phyloP scores from a whole-genome alignment of 257 asterid genomes.

The Nicotiana undulata region DNA sequence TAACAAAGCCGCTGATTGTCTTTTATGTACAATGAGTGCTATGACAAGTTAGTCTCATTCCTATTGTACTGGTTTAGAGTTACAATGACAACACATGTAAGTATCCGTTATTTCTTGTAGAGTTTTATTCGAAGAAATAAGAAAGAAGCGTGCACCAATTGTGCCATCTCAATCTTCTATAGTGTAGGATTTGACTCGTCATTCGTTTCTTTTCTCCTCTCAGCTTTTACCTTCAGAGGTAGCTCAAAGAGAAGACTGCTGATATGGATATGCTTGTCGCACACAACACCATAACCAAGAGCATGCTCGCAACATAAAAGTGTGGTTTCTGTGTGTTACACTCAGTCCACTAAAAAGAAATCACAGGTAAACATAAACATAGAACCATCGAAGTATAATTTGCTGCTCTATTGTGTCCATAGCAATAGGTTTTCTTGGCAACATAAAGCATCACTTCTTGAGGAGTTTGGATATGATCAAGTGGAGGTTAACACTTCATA shows the following conservation, averaged over 20 bases:
- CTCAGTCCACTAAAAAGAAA: too few relatives aligned
- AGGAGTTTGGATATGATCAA: too few relatives aligned
- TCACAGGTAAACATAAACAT: too few relatives aligned
- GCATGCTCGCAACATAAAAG: slow-evolving; percentile 85
- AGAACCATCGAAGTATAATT: too few relatives aligned
- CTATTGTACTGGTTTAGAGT: slow-evolving; percentile 92
- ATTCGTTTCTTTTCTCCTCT: background rate
- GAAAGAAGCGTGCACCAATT: background rate
- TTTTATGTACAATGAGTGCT: slow-evolving; percentile 62
- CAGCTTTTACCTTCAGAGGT: slow-evolving; percentile 68
- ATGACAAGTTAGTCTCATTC: slow-evolving; percentile 67
- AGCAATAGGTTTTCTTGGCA: too few relatives aligned
- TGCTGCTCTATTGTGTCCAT: too few relatives aligned
- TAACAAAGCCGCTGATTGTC: background rate
- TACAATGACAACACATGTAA: slow-evolving; percentile 65
- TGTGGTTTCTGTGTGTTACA: too few relatives aligned
- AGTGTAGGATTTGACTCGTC: background rate
- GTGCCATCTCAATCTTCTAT: background rate
- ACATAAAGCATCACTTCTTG: too few relatives aligned
- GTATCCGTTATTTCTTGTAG: slow-evolving; percentile 10
- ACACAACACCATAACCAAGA: slow-evolving; percentile 92
- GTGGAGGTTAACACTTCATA: too few relatives aligned
- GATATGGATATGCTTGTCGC: slow-evolving; percentile 92
- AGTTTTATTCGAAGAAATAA: background rate
- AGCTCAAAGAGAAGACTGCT: slow-evolving; percentile 67